Conservation (phyloP, 2,329 filamentous ascomycete species). For the Magnaporthiopsis poae region DNA sequence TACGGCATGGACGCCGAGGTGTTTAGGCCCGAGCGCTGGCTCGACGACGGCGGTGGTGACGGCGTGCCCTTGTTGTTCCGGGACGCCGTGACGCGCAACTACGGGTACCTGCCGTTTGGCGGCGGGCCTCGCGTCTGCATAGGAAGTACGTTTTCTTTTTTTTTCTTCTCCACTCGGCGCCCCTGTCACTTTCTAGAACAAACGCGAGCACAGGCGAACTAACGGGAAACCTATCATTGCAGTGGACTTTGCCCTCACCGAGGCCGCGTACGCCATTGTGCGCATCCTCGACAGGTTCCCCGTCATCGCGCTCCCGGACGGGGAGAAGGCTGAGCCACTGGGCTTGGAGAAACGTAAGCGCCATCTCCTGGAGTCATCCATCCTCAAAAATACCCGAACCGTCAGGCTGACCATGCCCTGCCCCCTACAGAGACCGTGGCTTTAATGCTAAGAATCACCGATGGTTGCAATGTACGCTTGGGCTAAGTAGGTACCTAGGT, state of each 20-base stretch:
- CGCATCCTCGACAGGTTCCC: constrained; percentile 4
- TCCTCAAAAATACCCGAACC: no score
- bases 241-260: constrained; percentile 5
- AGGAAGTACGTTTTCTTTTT: neutral
- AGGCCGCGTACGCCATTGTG: constrained; percentile 5
- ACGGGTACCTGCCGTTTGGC: constrained; percentile 11
- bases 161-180: no score
- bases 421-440: neutral
- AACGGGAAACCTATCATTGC: neutral
- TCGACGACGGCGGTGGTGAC: neutral
- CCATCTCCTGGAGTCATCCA: neutral
- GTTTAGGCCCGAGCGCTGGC: constrained; percentile 11
- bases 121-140: constrained; percentile 9
- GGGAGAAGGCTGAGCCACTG: neutral
- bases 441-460: neutral
- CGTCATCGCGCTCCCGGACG: neutral
- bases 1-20: constrained; percentile 10
- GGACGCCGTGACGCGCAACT: neutral
- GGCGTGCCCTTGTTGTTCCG: neutral
- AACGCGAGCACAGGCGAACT: no score
- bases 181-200: no score
- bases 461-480: neutral
- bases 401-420: neutral
- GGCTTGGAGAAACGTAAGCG: neutral
- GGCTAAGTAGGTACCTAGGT: neutral